Percentiles rank a stretch among this genome's conserved stretches.
These are phyloP conservation scores for Copromyces sp. DNA, from an alignment of 495 filamentous ascomycete species.

Conservation along the genomic window DNA sequence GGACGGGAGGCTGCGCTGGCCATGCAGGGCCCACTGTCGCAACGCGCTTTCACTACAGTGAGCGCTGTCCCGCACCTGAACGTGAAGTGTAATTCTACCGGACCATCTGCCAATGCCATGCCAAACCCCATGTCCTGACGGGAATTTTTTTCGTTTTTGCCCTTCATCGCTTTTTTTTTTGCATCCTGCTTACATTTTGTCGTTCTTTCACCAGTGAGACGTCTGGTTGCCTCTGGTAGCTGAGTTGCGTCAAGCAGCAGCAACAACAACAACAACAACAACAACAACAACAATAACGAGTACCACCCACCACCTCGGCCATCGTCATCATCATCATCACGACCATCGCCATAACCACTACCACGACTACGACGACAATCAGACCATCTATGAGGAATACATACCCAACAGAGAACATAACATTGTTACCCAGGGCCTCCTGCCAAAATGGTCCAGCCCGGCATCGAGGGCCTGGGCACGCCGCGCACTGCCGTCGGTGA, in stretches of 20 bases:
- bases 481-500: slow-evolving; percentile 71
- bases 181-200: not conserved
- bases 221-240: not conserved
- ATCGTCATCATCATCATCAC: not conserved
- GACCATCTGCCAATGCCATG: not conserved
- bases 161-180: not conserved
- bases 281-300: not conserved
- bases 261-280: not conserved
- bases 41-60: slow-evolving; percentile 13
- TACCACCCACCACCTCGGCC: not conserved
- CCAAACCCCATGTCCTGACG: not conserved
- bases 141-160: not conserved
- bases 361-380: not conserved
- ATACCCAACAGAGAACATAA: not conserved
- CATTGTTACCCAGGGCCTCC: not conserved
- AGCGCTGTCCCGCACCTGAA: not conserved
- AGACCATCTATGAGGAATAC: slow-evolving; percentile 1
- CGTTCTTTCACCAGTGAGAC: not conserved
- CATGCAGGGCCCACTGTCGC: not conserved
- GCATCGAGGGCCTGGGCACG: slow-evolving; percentile 57
- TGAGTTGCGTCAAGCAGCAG: not conserved
- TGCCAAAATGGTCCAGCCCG: slow-evolving; percentile 34
- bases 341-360: not conserved
- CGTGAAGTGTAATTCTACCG: not conserved
- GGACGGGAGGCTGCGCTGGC: slow-evolving; percentile 1